phyloP scores from a whole-genome alignment of 306 rosid genomes.

The Styphnolobium japonicum region DNA sequence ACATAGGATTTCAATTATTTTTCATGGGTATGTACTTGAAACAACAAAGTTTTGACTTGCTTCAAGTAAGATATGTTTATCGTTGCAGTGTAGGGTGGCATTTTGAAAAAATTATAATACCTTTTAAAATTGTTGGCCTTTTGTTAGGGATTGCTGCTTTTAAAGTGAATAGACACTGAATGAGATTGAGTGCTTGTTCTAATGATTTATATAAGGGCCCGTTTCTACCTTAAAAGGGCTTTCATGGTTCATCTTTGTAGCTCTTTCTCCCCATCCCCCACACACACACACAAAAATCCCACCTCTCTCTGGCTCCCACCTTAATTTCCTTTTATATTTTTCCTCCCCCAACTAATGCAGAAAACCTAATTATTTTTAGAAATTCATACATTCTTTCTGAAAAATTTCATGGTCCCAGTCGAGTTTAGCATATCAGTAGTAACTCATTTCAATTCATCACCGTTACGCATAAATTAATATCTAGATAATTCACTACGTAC shows the following conservation, averaged over 20 bases:
- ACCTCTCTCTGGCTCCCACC: background rate
- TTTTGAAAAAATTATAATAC: background rate
- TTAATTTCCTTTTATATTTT: background rate
- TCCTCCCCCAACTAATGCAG: background rate
- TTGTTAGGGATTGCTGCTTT: conserved; percentile 11
- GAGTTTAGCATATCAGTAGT: background rate
- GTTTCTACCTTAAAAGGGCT: background rate
- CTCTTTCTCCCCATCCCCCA: background rate
- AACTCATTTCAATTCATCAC: background rate
- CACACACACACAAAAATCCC: too few relatives aligned
- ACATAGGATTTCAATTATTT: background rate
- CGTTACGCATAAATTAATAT: background rate
- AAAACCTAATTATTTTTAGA: background rate
- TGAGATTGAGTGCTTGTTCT: conserved; percentile 34
- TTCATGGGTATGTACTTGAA: background rate
- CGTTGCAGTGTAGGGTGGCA: background rate
- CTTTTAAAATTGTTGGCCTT: background rate
- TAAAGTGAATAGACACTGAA: conserved; percentile 27
- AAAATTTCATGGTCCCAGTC: background rate
- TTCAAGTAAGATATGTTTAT: background rate
- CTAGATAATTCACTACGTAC: background rate
- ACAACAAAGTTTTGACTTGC: conserved; percentile 10
- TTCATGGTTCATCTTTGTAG: background rate
- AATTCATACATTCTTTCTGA: background rate
- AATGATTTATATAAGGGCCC: conserved; percentile 28